Percentiles rank a stretch among this genome's conserved stretches.
Evolutionary conservation across 1,139 yeast species (phyloP).

Genomic region (Candida sanyaensis): DNA sequence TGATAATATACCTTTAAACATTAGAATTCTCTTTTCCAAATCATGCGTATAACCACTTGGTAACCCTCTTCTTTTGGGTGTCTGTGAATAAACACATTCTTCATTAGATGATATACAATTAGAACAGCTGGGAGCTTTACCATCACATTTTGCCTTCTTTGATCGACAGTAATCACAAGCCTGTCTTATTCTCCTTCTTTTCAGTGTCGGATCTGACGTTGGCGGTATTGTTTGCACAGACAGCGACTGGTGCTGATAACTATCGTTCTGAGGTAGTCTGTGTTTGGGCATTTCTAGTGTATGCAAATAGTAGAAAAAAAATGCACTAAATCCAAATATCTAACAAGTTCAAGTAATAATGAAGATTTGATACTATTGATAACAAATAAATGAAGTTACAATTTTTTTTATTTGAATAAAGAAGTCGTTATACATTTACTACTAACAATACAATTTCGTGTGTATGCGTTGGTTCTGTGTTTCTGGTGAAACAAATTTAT

Average conservation of each 20-base stretch:
- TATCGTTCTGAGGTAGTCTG: background rate
- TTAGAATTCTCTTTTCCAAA: constrained; percentile 20
- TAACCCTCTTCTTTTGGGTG: constrained; percentile 23
- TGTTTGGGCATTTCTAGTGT: background rate
- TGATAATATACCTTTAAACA: constrained; percentile 20
- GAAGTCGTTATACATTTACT: too few relatives aligned
- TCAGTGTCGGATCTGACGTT: background rate
- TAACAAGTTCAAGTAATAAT: too few relatives aligned
- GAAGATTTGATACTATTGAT: too few relatives aligned
- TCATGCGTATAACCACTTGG: constrained; percentile 27
- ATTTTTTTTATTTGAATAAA: too few relatives aligned
- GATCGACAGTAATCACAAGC: constrained; percentile 28
- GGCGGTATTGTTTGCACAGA: background rate
- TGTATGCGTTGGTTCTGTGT: too few relatives aligned
- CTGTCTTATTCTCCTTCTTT: constrained; percentile 20
- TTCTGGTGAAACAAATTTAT: too few relatives aligned
- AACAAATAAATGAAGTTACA: too few relatives aligned
- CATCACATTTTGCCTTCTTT: constrained; percentile 28
- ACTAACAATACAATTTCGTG: too few relatives aligned
- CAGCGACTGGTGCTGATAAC: background rate
- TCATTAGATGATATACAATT: constrained; percentile 17
- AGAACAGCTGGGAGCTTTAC: constrained; percentile 22
- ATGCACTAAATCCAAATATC: too few relatives aligned
- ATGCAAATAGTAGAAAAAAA: too few relatives aligned
- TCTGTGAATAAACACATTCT: constrained; percentile 20